Evolutionary conservation across 495 filamentous ascomycete genomes (phyloP).

Genomic region (Annulohypoxylon moriforme): DNA sequence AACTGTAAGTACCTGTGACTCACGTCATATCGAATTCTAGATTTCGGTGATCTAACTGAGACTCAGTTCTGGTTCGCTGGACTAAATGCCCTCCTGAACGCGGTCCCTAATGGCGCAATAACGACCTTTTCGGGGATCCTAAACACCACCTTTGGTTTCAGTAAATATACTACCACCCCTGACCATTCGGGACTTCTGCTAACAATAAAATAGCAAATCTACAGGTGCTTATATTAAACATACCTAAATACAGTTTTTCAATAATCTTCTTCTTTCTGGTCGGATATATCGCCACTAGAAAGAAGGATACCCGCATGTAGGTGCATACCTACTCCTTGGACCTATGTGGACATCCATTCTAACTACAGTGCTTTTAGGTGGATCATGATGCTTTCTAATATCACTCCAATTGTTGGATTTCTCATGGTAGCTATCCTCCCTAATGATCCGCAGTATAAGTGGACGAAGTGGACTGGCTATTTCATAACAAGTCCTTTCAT

Average conservation of each 20-base stretch:
- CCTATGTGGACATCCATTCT: not conserved
- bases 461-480: conserved; percentile 41
- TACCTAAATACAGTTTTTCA: conserved; percentile 22
- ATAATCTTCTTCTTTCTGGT: conserved; percentile 24
- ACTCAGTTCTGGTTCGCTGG: conserved; percentile 53
- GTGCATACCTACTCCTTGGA: not conserved
- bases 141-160: conserved; percentile 58
- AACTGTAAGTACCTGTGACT: conserved; percentile 10
- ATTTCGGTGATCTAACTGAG: conserved; percentile 7
- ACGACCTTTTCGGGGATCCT: conserved; percentile 59
- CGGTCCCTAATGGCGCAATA: conserved; percentile 60
- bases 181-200: not conserved
- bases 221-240: conserved; percentile 36
- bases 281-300: conserved; percentile 23
- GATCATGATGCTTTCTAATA: conserved; percentile 37
- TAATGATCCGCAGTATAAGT: conserved; percentile 43
- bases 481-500: conserved; percentile 37
- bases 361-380: conserved; percentile 21
- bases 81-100: conserved; percentile 55
- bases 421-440: conserved; percentile 37
- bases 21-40: not conserved
- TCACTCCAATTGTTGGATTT: conserved; percentile 41
- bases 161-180: conserved; percentile 8
- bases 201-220: conserved; percentile 33
- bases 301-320: conserved; percentile 38